A percentile compares a stretch with the other conserved stretches of the same genome.
Evolutionary conservation across 164 flowering plant genomes (phyloP).

Genomic region (Amborella trichopoda): DNA sequence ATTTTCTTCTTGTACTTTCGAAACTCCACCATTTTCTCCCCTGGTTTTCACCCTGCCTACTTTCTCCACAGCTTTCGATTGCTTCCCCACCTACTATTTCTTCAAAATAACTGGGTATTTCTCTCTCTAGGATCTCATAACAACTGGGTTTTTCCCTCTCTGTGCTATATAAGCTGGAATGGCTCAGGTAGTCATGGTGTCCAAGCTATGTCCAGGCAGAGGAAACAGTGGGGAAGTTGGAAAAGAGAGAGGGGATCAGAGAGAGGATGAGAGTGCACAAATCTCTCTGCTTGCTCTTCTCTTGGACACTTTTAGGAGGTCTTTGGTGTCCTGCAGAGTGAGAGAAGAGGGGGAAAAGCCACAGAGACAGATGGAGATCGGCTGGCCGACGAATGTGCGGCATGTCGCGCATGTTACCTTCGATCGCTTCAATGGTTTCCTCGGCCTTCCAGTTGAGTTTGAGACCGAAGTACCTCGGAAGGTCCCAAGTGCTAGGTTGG

Average conservation of each 20-base stretch:
- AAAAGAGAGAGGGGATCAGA: constrained; percentile 16
- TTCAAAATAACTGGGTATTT: too few relatives aligned
- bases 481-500: constrained; percentile 92
- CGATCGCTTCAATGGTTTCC: constrained; percentile 86
- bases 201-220: constrained; percentile 53
- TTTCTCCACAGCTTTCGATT: too few relatives aligned
- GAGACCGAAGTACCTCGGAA: constrained; percentile 68
- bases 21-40: too few relatives aligned
- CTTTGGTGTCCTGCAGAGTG: constrained; percentile 77
- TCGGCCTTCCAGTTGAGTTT: constrained; percentile 91
- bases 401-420: constrained; percentile 93
- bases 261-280: constrained; percentile 33
- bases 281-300: constrained; percentile 50
- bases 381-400: constrained; percentile 88
- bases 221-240: constrained; percentile 21
- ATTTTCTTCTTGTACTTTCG: too few relatives aligned
- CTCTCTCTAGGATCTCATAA: too few relatives aligned
- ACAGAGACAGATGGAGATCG: constrained; percentile 69
- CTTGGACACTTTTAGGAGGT: constrained; percentile 63
- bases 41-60: too few relatives aligned
- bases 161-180: too few relatives aligned
- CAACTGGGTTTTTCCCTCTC: too few relatives aligned
- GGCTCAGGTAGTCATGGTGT: constrained; percentile 61
- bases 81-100: too few relatives aligned
- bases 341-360: constrained; percentile 25